Evolutionary conservation across 352 stramenopile species (phyloP), one percentile per base, ranked within the genome.

Genomic region (Phytophthora sp.): DNA sequence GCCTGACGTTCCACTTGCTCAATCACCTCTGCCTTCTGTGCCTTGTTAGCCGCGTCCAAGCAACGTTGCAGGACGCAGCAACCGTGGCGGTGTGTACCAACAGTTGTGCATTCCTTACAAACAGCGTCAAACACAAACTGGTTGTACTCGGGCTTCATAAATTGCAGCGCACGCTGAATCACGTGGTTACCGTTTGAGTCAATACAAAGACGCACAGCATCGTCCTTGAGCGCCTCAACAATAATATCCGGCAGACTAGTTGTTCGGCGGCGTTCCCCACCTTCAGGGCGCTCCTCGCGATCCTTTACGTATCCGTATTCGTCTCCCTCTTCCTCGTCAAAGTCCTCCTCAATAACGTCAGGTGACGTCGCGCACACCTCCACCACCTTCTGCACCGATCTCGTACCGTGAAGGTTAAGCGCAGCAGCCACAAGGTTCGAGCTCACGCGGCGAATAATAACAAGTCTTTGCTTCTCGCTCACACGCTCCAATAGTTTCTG

Each of bases 141-240:
- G 63, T 97, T 96, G 77, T 98, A 96, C 68, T 96, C 84, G 26
- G 95, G 84, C 34, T 94, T 91, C 60, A 99, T 87, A 69, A 94
- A 98, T 56, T 99, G 89, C 13, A 99, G 74, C 51, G 97, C 97
- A 31, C 97, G 91, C 71, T 99, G 95, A 62, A 99, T 98, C 56
- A 99, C 97, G 66, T 99, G 95, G 72, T 99, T 99, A 17, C 97
- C 97, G 61, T 99, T 98, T 71, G 95, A 98, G 66, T 99, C 94
- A 67, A 98, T 99, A 74, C 94, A 98, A 15, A 99, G 75, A 38
- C 92, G 86, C n/a, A 97, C 95, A 2, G 96, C 95, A 52, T 97
- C 89, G 27, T 97, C 92, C 53, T 91, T 88, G 3, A 99, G 75
- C n/a, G 94, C 90, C 39, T 96, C 82, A 5, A 98, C 97, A 46